These are phyloP conservation scores for Solanum rostratum DNA, from an alignment of 257 asterid genomes.

Conservation along the genomic window DNA sequence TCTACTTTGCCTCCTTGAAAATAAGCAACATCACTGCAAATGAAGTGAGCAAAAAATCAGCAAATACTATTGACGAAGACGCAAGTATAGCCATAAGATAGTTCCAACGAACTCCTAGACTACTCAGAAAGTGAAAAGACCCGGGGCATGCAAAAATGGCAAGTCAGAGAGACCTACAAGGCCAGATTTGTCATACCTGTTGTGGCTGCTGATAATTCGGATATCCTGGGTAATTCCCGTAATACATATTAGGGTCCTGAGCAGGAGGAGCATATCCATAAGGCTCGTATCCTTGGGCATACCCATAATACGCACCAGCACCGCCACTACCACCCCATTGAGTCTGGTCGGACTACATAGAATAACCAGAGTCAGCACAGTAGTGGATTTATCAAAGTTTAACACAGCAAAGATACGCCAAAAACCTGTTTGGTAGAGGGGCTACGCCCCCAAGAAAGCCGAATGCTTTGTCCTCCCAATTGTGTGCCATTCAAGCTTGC, in stretches of 20 bases:
- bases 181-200: slow-evolving; percentile 33
- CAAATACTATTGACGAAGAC: neutral
- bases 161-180: neutral
- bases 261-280: slow-evolving; percentile 65
- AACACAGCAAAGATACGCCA: neutral
- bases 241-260: slow-evolving; percentile 78
- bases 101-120: neutral
- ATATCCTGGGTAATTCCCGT: slow-evolving; percentile 77
- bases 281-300: slow-evolving; percentile 66
- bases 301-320: slow-evolving; percentile 39
- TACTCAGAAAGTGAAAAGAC: neutral
- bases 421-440: slow-evolving; percentile 80
- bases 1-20: neutral
- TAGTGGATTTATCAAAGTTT: neutral
- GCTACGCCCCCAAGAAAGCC: slow-evolving; percentile 96
- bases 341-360: slow-evolving; percentile 38
- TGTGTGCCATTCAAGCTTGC: slow-evolving; percentile 50
- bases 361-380: slow-evolving; percentile 7
- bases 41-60: neutral
- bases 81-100: neutral
- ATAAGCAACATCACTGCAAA: slow-evolving; percentile 2
- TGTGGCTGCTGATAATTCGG: slow-evolving; percentile 71
- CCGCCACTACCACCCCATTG: slow-evolving; percentile 37
- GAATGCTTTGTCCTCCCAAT: slow-evolving; percentile 67
- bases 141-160: neutral